Evolutionary conservation across 23 red algal species (phyloP), one percentile per base, ranked within the genome.

Genomic region (Gracilaria vermiculophylla): DNA sequence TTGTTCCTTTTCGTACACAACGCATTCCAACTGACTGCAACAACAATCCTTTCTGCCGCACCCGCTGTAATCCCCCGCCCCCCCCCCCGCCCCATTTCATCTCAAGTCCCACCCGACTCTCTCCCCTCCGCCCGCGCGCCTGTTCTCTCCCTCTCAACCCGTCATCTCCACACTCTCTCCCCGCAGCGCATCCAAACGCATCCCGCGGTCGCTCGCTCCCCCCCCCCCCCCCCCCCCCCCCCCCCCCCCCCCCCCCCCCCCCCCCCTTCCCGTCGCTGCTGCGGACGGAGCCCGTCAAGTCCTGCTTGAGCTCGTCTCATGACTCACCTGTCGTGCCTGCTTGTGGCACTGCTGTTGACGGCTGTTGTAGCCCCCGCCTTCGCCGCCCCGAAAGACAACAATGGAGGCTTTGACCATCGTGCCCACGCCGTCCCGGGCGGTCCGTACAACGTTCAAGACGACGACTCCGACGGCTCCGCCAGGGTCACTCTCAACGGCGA

Each of bases 351-450:
- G 34, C 56, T 60, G 11, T 35, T 53, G 48, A 41, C 47, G 3
- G 28, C 53, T 37, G 2, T 45, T 2, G 53, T 82, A 4, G 78
- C 78, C 21, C 7, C 54, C 24, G 39, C 53, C 2, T 36, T 48
- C 27, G 81, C 60, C 35, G 61, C 62, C 29, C 61, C 75, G 14
- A 42, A 28, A 0, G 87, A 66, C 24, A 70, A 67, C 44, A 73
- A 91, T 73, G 53, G 64, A 31, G 87, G 87, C 50, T 81, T 57
- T 27, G 87, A 92, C 65, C 88, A 92, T 75, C 88, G 77, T 10
- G 77, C 76, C 7, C 88, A 92, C 52, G 64, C 77, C 47, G 88
- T 92, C 56, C 58, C 88, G 29, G 88, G 88, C 36, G 88, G 88
- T 54, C 88, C 88, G 21, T 83, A 83, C 62, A 21, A 54, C 45